Base-by-base conservation (phyloP, 1,139 yeast species). In the Meyerozyma guilliermondii region DNA sequence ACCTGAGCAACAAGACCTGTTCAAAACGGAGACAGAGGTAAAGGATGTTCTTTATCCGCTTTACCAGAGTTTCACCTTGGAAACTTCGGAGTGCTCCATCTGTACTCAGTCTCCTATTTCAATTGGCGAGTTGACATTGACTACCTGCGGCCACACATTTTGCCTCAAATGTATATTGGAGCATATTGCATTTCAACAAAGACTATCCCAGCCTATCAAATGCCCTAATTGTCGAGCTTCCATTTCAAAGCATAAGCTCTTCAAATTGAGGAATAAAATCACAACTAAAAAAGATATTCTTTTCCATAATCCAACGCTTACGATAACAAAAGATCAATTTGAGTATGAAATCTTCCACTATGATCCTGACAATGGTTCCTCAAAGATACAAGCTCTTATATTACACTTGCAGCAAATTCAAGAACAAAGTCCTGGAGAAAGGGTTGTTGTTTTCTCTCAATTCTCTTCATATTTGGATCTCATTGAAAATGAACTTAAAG, bases 401-500 rank as follows among this genome's bases (percentile, higher is more conserved):
- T 62, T 68, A 9, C 89, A 84, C 54, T 62, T 87, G 31, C 69
- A 73, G 44, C 68, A 60, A 35, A 64, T 85, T 16, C 71, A 73
- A 48, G 74, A 71, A 23, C 77, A 78, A 41, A 68, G 73, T 28
- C 78, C 86, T 4, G 78, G 78, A 22, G 87, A 83, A 46, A 91
- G 84, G 53, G 80, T 86, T 4, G 89, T 92, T 41, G 92, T 92
- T 0, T 91, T 92, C 58, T 88, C 97, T 0, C 98, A 91, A 55
- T 92, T 92, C 55, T 85, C 96, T 0, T 76, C 89, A 1, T 91
- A 81, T 53, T 62, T 92, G 46, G 96, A 88, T 58, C 68, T 88
- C 8, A 78, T 92, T 43, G 84, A 86, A 50, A 59, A 59, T 18
- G 95, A 84, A 51, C 61, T 92, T 5, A 62, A 59, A 27, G 48